These are phyloP conservation scores for Xanthoconium stramineum DNA, from an alignment of 768 basidiomycete species.

Conservation along the genomic window DNA sequence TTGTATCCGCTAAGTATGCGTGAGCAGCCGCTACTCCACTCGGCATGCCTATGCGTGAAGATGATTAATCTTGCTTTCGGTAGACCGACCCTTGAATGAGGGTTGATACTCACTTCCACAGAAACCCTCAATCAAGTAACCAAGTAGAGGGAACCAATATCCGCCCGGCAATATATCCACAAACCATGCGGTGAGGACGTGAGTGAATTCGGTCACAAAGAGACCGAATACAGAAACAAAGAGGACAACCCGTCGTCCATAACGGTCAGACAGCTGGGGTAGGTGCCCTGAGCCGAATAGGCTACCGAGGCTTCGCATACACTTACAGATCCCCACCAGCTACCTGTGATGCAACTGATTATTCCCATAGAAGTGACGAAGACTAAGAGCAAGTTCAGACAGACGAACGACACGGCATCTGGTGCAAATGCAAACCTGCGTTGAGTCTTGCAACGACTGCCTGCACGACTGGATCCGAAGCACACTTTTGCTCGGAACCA, in stretches of 20 bases:
- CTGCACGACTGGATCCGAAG: conserved; percentile 67
- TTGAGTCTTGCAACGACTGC: conserved; percentile 67
- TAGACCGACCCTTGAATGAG: neutral
- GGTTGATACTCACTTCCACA: conserved; percentile 56
- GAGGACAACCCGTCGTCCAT: conserved; percentile 67
- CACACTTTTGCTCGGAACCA: conserved; percentile 39
- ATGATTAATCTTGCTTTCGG: neutral
- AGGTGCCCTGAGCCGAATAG: neutral
- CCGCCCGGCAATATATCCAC: conserved; percentile 67
- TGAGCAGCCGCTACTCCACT: conserved; percentile 51
- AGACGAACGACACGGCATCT: neutral
- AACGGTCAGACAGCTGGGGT: conserved; percentile 67
- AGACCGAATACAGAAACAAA: conserved; percentile 58
- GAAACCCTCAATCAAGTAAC: conserved; percentile 62
- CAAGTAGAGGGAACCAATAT: conserved; percentile 74
- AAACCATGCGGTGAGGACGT: conserved; percentile 62
- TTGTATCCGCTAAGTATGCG: conserved; percentile 70
- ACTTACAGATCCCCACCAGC: conserved; percentile 82
- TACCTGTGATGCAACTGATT: conserved; percentile 73
- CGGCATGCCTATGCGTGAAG: conserved; percentile 42
- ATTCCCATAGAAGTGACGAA: conserved; percentile 67
- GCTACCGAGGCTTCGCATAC: neutral
- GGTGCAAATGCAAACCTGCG: conserved; percentile 51
- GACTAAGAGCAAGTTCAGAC: conserved; percentile 36
- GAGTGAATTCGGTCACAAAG: conserved; percentile 58